A percentile compares a stretch with the other conserved stretches of the same genome.
phyloP scores from a whole-genome alignment of 768 basidiomycete genomes.

The Hydnomerulius pinastri region DNA sequence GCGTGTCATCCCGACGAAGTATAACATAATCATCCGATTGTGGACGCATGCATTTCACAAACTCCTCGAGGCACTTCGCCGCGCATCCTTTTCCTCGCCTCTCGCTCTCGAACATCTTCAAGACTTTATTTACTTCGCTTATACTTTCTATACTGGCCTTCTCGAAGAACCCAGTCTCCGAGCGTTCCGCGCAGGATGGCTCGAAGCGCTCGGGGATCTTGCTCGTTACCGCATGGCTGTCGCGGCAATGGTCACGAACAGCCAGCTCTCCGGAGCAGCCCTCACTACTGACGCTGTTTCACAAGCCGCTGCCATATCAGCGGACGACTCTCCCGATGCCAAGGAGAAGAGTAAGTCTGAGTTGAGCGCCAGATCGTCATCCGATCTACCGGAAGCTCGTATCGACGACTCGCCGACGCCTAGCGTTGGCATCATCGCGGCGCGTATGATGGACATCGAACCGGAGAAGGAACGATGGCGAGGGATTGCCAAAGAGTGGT shows the following conservation, averaged over 20 bases:
- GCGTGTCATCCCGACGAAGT: slow-evolving; percentile 87
- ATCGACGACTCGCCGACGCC: slow-evolving; percentile 69
- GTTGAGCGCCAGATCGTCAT: slow-evolving; percentile 33
- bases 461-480: slow-evolving; percentile 94
- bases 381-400: slow-evolving; percentile 51
- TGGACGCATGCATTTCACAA: slow-evolving; percentile 93
- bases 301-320: slow-evolving; percentile 39
- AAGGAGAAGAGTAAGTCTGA: slow-evolving; percentile 41
- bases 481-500: slow-evolving; percentile 90
- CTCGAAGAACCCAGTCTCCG: slow-evolving; percentile 77
- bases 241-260: slow-evolving; percentile 75
- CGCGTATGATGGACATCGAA: slow-evolving; percentile 79
- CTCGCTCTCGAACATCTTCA: slow-evolving; percentile 86
- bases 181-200: slow-evolving; percentile 81
- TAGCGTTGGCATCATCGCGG: slow-evolving; percentile 85
- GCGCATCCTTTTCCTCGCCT: slow-evolving; percentile 68
- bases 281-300: slow-evolving; percentile 62
- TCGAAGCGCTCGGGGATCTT: slow-evolving; percentile 95
- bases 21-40: slow-evolving; percentile 91
- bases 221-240: slow-evolving; percentile 95
- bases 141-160: slow-evolving; percentile 89
- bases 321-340: slow-evolving; percentile 16
- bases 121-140: slow-evolving; percentile 94
- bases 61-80: slow-evolving; percentile 86
- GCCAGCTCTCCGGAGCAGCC: slow-evolving; percentile 39